Percentiles rank a stretch among this genome's conserved stretches.
phyloP scores from a whole-genome alignment of 768 basidiomycete genomes.

The Agaricus subrufescens region DNA sequence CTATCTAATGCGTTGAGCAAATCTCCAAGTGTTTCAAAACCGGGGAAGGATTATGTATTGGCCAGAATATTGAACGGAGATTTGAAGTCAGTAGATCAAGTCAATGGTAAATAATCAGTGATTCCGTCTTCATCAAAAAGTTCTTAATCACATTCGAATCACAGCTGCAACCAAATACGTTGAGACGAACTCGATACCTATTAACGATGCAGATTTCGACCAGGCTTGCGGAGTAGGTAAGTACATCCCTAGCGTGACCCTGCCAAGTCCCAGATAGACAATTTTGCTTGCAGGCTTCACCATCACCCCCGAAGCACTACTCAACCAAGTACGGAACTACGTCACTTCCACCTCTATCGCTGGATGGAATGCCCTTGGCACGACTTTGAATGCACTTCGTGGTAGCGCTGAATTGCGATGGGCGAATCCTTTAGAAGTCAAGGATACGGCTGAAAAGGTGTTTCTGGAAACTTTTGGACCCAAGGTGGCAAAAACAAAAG shows the following conservation, averaged over 20 bases:
- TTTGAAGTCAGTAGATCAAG: slow-evolving; percentile 81
- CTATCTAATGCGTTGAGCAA: slow-evolving; percentile 63
- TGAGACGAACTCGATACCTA: slow-evolving; percentile 52
- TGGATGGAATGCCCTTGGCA: slow-evolving; percentile 76
- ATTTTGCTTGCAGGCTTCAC: slow-evolving; percentile 56
- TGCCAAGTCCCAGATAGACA: background rate
- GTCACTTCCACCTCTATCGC: slow-evolving; percentile 47
- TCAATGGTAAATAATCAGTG: slow-evolving; percentile 56
- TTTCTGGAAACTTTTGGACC: slow-evolving; percentile 68
- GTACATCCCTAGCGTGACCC: slow-evolving; percentile 21
- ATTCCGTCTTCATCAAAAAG: background rate
- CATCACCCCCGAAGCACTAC: slow-evolving; percentile 65
- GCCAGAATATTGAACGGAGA: slow-evolving; percentile 66
- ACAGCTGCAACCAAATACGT: slow-evolving; percentile 76
- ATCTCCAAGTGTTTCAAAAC: slow-evolving; percentile 37
- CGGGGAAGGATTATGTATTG: slow-evolving; percentile 59
- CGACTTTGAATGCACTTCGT: slow-evolving; percentile 61
- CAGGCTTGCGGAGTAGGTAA: slow-evolving; percentile 82
- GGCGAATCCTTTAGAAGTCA: slow-evolving; percentile 81
- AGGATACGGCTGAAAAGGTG: slow-evolving; percentile 70
- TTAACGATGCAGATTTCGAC: slow-evolving; percentile 70
- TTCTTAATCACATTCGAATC: background rate
- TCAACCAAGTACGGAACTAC: slow-evolving; percentile 49
- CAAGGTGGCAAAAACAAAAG: slow-evolving; percentile 67
- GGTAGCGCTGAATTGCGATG: slow-evolving; percentile 62